Base-by-base conservation (phyloP, 2,329 filamentous ascomycete genomes). In the Nigrospora osmanthi region DNA sequence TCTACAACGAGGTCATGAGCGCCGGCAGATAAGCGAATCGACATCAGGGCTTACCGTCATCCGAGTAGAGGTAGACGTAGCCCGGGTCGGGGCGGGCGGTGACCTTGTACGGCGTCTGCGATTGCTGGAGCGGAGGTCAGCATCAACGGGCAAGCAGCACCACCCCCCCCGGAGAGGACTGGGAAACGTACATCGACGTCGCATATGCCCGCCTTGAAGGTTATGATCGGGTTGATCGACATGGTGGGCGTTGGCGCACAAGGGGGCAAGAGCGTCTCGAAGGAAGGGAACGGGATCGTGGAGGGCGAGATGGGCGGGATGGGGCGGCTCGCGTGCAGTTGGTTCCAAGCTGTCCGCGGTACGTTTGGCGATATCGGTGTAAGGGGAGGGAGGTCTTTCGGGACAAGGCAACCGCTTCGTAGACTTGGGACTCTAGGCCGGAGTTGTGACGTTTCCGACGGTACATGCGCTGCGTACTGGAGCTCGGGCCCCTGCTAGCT, bases 181-280 rank as follows among this genome's bases (percentile, higher is more conserved):
- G 23, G 23, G 23, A 28, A 28, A 74, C 85, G 61, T 71, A 95
- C 89, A 64, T 90, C 83, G 49, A 91, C 65, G 43, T 93, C 83
- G 70, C 91, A 97, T 65, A 80, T 80, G 66, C 91, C 91, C 52
- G 91, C 91, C 76, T 95, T 96, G 78, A 97, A 97, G 14, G 89
- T 95, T 64, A 97, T 90, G 61, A 95, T 78, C 31, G 91, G 89
- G 54, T 76, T 66, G 67, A 88, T 82, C 51, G 90, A 88, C 89
- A 95, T 96, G 52, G 49, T 71, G 45, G 35, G 40, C 23, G 13
- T 16, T 12, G 33, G 11, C 10, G 11, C 11, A n/a, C 23, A 28
- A 10, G 5, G 23, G 23, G 10, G 23, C 23, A 28, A 28, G 23
- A 28, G 23, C 23, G 23, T 28, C 23, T 28, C 23, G 9, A 28